phyloP scores from a whole-genome alignment of 495 filamentous ascomycete genomes.

The Durotheca rogersii region DNA sequence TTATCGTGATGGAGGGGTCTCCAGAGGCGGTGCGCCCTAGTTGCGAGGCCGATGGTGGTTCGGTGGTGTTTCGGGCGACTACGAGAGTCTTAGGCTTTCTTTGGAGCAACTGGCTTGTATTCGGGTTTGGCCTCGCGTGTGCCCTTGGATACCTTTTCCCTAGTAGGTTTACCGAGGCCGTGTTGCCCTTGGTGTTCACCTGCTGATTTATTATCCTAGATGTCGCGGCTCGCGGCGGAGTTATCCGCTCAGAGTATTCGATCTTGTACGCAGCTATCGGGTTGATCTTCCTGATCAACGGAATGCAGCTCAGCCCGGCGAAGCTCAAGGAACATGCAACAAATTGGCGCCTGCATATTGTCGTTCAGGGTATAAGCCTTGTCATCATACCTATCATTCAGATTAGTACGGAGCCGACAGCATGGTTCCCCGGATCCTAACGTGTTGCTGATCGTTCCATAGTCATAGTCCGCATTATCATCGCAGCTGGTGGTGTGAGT shows the following conservation, averaged over 20 bases:
- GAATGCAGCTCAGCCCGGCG: constrained; percentile 53
- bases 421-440: not conserved
- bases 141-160: constrained; percentile 56
- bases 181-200: not conserved
- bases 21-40: not conserved
- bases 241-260: constrained; percentile 55
- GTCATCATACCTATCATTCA: constrained; percentile 51
- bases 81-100: constrained; percentile 39
- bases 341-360: constrained; percentile 55
- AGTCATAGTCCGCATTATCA: constrained; percentile 50
- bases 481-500: constrained; percentile 45
- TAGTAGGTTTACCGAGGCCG: constrained; percentile 22
- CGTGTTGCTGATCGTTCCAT: constrained; percentile 28
- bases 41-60: constrained; percentile 19
- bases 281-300: constrained; percentile 56
- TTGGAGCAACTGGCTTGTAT: constrained; percentile 57
- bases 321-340: constrained; percentile 51
- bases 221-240: constrained; percentile 54
- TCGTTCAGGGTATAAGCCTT: constrained; percentile 55
- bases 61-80: constrained; percentile 10
- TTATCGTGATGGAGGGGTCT: constrained; percentile 6
- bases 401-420: constrained; percentile 21
- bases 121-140: constrained; percentile 55
- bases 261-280: constrained; percentile 56
- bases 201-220: constrained; percentile 30